Evolutionary conservation across 805 yeast genomes (phyloP).

Genomic region (Sugiyamaella lignohabitans): DNA sequence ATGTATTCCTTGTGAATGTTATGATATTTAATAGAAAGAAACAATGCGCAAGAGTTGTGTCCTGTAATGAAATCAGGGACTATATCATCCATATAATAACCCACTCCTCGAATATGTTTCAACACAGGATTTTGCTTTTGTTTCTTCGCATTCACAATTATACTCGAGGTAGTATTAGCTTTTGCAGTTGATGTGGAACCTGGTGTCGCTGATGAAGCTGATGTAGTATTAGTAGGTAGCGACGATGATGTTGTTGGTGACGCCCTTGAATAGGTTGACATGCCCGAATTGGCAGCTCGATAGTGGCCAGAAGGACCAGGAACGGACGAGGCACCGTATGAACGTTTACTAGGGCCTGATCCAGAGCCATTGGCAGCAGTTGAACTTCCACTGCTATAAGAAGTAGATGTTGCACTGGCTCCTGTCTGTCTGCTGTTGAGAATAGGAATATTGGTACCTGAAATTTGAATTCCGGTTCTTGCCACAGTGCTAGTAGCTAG

Average conservation of each 20-base stretch:
- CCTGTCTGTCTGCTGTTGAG: no score
- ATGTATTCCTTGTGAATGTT: constrained; percentile 38
- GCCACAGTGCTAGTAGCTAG: no score
- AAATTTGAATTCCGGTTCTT: no score
- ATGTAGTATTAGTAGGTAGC: neutral
- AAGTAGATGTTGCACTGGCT: no score
- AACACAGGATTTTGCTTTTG: constrained; percentile 30
- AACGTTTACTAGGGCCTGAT: no score
- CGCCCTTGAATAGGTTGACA: no score
- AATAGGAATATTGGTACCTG: no score
- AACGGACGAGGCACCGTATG: no score
- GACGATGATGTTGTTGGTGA: no score
- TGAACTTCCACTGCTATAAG: no score
- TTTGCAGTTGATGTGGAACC: neutral
- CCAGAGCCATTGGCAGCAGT: neutral
- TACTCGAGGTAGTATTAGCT: neutral
- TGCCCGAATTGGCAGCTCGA: no score
- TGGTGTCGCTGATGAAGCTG: neutral
- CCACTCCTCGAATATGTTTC: constrained; percentile 21
- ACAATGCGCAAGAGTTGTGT: constrained; percentile 31
- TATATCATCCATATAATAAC: constrained; percentile 23
- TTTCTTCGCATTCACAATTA: constrained; percentile 16
- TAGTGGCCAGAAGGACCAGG: no score
- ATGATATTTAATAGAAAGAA: constrained; percentile 32
- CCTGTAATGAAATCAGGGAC: constrained; percentile 35